Evolutionary conservation across 441 rosid species (phyloP), one percentile per base, ranked within the genome.

Genomic region (Aquilaria agallochum): DNA sequence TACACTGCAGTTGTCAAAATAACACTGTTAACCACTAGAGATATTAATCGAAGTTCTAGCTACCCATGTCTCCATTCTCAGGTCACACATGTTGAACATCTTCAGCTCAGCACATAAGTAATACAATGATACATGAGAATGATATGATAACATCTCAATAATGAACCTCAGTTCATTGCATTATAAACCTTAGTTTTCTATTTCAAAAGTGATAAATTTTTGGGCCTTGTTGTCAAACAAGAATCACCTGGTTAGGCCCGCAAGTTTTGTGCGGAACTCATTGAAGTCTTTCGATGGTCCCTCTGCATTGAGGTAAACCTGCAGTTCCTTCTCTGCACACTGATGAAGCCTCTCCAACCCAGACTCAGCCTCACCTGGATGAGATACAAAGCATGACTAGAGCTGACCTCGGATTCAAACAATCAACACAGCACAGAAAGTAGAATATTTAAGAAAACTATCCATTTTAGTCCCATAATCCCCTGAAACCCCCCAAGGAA

Each of bases 341-440:
- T 83, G 91, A 74, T 88, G 95, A 73, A 88, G 95, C 50, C 89
- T 74, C 65, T 88, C 95, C 74, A 88, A 78, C 31, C 91, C 91
- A 5, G 91, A 83, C 73, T 85, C 95, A 13, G 95, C 95, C 68
- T 85, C 95, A 30, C 95, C 95, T 88, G 72, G 51, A 75, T 46
- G 44, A 34, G n/a, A 62, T 9, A 60, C 27, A 53, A 32, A 51
- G 11, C 8, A 50, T 57, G 42, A 53, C 40, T 31, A 51, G 13
- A 57, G 55, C 51, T 14, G 15, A 32, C 2, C 45, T 5, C 7
- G 10, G 52, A 53, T 14, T 48, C 30, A 32, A 54, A 66, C 52
- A 59, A 8, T 57, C 50, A 40, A 31, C 55, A 52, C 56, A 31
- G 30, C 14, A 36, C 54, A 15, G 53, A 55, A 53, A 40, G 32